Conservation (phyloP, 2,329 filamentous ascomycete species). For the Stachybotrys chlorohalonatus region DNA sequence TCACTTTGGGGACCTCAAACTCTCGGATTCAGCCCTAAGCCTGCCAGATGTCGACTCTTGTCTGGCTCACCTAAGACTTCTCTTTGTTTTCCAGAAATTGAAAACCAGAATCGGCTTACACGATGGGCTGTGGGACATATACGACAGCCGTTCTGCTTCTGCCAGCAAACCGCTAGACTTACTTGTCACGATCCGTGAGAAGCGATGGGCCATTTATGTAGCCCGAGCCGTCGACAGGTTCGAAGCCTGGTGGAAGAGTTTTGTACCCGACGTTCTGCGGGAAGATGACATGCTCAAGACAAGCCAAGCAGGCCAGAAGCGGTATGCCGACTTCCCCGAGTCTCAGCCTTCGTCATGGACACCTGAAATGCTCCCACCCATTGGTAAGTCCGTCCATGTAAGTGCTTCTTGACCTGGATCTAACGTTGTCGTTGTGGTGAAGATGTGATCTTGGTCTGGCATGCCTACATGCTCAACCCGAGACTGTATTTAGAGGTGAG, state of each 20-base stretch:
- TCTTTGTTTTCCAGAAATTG: constrained; percentile 53
- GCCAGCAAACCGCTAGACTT: constrained; percentile 17
- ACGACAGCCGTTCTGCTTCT: constrained; percentile 27
- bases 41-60: constrained; percentile 4
- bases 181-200: constrained; percentile 48
- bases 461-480: constrained; percentile 63
- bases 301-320: not conserved
- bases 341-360: constrained; percentile 7
- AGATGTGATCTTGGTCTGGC: constrained; percentile 68
- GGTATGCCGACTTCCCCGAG: constrained; percentile 5
- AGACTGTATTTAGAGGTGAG: constrained; percentile 49
- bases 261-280: constrained; percentile 4
- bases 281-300: constrained; percentile 6
- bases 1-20: not conserved
- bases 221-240: constrained; percentile 56
- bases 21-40: not conserved
- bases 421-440: constrained; percentile 1
- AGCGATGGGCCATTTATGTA: constrained; percentile 59
- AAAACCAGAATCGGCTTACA: constrained; percentile 50
- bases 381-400: constrained; percentile 6
- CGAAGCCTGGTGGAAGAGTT: constrained; percentile 44
- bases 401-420: not conserved
- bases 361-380: constrained; percentile 8
- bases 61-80: constrained; percentile 51
- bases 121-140: constrained; percentile 53